Conservation (phyloP, 768 basidiomycete species). For the Kwoniella botswanensis region DNA sequence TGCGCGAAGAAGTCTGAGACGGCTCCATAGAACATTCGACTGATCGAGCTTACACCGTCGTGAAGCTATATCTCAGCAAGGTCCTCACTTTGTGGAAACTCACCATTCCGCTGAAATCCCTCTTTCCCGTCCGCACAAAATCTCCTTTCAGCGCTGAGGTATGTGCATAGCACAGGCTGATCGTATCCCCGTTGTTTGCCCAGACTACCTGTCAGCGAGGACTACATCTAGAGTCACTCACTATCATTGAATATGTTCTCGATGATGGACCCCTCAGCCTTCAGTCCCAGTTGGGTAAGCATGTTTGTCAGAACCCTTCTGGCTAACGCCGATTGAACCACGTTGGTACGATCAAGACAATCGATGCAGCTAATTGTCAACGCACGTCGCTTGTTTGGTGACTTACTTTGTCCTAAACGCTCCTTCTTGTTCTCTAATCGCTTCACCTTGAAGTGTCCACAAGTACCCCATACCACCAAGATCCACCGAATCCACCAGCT, state of each 20-base stretch:
- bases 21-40: constrained; percentile 64
- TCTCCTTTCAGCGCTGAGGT: constrained; percentile 92
- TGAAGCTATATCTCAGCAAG: constrained; percentile 60
- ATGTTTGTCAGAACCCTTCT: constrained; percentile 69
- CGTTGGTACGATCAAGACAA: constrained; percentile 92
- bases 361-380: constrained; percentile 79
- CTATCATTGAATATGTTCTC: constrained; percentile 61
- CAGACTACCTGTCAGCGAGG: constrained; percentile 67
- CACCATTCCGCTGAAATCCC: constrained; percentile 86
- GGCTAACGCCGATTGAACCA: constrained; percentile 92
- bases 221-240: constrained; percentile 63
- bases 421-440: constrained; percentile 81
- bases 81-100: constrained; percentile 15
- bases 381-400: background rate
- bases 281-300: constrained; percentile 59
- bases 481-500: constrained; percentile 72
- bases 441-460: constrained; percentile 74
- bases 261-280: constrained; percentile 61
- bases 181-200: constrained; percentile 98
- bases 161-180: constrained; percentile 82
- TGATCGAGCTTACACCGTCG: constrained; percentile 92
- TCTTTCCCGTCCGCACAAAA: constrained; percentile 80
- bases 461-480: constrained; percentile 88
- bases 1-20: constrained; percentile 92
- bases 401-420: constrained; percentile 68